Evolutionary conservation across 495 filamentous ascomycete genomes (phyloP).

Genomic region (Geoglossum glabrum): DNA sequence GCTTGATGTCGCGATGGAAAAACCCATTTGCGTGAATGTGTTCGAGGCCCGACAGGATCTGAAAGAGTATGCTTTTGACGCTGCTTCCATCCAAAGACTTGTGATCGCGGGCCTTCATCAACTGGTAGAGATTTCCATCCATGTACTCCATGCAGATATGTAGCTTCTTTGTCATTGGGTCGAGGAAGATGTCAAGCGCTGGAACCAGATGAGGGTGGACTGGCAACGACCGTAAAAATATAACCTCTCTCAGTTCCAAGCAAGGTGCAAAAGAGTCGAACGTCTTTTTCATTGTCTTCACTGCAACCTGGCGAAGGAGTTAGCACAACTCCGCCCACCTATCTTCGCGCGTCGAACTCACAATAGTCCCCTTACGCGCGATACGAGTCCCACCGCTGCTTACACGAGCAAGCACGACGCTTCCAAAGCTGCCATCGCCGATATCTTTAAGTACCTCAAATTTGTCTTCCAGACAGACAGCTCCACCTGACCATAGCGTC

Average conservation of each 20-base stretch:
- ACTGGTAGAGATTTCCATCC: slow-evolving; percentile 96
- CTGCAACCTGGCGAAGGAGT: slow-evolving; percentile 54
- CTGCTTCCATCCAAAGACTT: slow-evolving; percentile 75
- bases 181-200: slow-evolving; percentile 95
- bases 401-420: slow-evolving; percentile 78
- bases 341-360: slow-evolving; percentile 26
- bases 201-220: slow-evolving; percentile 82
- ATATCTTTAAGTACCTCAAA: slow-evolving; percentile 94
- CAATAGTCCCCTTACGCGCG: slow-evolving; percentile 79
- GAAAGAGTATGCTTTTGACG: slow-evolving; percentile 94
- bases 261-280: slow-evolving; percentile 84
- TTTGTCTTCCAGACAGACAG: slow-evolving; percentile 37
- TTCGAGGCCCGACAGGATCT: slow-evolving; percentile 88
- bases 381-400: slow-evolving; percentile 74
- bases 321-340: slow-evolving; percentile 8
- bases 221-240: slow-evolving; percentile 81
- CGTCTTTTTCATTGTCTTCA: slow-evolving; percentile 99
- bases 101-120: slow-evolving; percentile 96
- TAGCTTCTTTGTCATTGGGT: slow-evolving; percentile 83
- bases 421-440: slow-evolving; percentile 96
- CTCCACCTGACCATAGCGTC: background rate
- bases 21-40: slow-evolving; percentile 95
- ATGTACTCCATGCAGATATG: slow-evolving; percentile 99
- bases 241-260: slow-evolving; percentile 83
- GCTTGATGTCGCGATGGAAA: slow-evolving; percentile 98